phyloP scores from a whole-genome alignment of 768 basidiomycete genomes.

The Rhodotorula diobovata region DNA sequence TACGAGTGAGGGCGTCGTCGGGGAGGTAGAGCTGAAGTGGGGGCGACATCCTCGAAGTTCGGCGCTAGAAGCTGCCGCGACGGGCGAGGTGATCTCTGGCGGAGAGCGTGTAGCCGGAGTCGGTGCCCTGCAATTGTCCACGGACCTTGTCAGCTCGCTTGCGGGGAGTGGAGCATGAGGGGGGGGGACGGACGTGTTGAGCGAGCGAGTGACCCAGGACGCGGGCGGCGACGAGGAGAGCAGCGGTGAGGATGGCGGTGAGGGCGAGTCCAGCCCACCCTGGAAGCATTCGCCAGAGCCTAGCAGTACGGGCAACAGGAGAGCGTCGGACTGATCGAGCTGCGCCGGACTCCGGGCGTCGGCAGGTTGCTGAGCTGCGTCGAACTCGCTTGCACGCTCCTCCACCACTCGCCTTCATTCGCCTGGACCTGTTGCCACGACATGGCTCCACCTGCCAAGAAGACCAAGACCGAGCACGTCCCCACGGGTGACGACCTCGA shows the following conservation, averaged over 20 bases:
- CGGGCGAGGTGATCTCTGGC: slow-evolving; percentile 13
- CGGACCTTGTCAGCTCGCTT: background rate
- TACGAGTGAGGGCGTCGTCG: background rate
- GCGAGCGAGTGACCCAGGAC: slow-evolving; percentile 6
- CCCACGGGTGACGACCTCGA: slow-evolving; percentile 29
- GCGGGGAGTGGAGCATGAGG: background rate
- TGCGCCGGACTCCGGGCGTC: too few relatives aligned
- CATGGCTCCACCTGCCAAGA: slow-evolving; percentile 20
- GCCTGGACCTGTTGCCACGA: background rate
- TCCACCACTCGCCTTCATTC: background rate
- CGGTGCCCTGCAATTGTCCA: slow-evolving; percentile 3
- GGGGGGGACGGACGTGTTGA: background rate
- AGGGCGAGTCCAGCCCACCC: slow-evolving; percentile 2
- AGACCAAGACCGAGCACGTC: slow-evolving; percentile 2
- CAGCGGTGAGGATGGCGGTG: background rate
- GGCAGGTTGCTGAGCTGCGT: too few relatives aligned
- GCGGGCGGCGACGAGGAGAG: background rate
- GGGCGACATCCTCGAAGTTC: background rate
- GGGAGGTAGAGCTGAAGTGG: slow-evolving; percentile 2
- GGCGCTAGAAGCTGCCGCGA: slow-evolving; percentile 17
- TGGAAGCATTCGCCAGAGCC: background rate
- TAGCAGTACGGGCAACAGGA: too few relatives aligned
- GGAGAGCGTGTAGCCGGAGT: slow-evolving; percentile 2
- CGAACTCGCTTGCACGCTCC: background rate
- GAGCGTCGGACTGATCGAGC: too few relatives aligned